phyloP scores from a whole-genome alignment of 441 rosid genomes.

The Syzygium malaccense region DNA sequence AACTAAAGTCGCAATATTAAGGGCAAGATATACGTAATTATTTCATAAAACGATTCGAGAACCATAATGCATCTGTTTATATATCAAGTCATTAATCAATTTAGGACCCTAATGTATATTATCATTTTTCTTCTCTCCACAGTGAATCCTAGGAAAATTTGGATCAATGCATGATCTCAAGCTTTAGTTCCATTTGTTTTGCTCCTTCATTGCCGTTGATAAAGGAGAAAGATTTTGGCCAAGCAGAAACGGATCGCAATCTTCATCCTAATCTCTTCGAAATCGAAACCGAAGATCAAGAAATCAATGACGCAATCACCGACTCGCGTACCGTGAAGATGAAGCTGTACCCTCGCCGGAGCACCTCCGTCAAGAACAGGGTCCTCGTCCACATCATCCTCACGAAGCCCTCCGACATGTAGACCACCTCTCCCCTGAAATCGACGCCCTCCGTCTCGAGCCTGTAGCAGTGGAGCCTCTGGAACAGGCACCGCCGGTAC shows the following conservation, averaged over 20 bases:
- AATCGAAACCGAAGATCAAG: not conserved
- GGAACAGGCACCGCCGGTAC: constrained; percentile 47
- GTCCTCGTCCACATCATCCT: constrained; percentile 88
- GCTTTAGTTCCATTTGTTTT: not conserved
- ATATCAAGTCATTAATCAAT: not conserved
- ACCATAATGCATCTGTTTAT: not conserved
- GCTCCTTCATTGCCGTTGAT: not conserved
- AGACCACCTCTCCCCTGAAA: constrained; percentile 49
- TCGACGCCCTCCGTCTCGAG: constrained; percentile 46
- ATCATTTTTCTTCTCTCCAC: not conserved
- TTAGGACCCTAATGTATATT: not conserved
- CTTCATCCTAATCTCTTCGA: not conserved
- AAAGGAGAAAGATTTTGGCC: not conserved
- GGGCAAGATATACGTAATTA: not conserved
- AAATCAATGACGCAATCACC: not conserved
- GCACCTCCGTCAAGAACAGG: constrained; percentile 41
- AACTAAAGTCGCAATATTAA: not conserved
- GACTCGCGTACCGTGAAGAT: constrained; percentile 50
- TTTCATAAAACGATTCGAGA: not conserved
- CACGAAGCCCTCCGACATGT: constrained; percentile 58
- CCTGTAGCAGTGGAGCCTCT: constrained; percentile 57
- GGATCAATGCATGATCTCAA: not conserved
- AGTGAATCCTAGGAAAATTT: not conserved
- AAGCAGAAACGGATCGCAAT: not conserved
- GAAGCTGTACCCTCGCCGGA: constrained; percentile 55